Evolutionary conservation across 306 rosid genomes (phyloP).

Genomic region (Gastrolobium villosum): DNA sequence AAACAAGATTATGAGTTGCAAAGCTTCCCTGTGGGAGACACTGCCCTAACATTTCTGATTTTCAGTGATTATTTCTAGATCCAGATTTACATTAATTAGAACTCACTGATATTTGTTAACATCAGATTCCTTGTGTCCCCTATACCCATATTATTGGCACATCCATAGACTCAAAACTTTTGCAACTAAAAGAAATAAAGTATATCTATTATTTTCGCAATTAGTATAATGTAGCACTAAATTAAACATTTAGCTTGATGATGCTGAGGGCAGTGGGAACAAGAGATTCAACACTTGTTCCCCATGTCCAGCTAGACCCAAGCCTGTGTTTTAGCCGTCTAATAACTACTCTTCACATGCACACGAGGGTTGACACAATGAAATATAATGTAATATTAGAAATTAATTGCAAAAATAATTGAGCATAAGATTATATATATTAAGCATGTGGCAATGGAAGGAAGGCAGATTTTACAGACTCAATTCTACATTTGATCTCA

Average conservation of each 20-base stretch:
- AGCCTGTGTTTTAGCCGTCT: constrained; percentile 27
- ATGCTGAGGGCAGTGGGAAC: not conserved
- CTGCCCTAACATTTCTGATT: not conserved
- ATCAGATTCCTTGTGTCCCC: constrained; percentile 43
- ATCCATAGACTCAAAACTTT: constrained; percentile 12
- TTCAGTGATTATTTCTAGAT: not conserved
- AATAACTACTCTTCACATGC: not conserved
- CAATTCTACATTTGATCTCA: not conserved
- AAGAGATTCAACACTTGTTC: constrained; percentile 17
- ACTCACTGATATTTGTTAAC: not conserved
- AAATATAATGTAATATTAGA: not conserved
- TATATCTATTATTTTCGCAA: not conserved
- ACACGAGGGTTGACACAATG: constrained; percentile 24
- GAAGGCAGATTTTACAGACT: constrained; percentile 7
- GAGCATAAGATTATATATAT: constrained; percentile 15
- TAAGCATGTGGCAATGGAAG: not conserved
- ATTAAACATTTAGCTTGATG: constrained; percentile 7
- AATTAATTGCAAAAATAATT: not conserved
- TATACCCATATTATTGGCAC: not conserved
- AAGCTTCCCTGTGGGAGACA: constrained; percentile 38
- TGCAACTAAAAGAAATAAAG: not conserved
- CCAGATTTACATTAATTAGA: constrained; percentile 12
- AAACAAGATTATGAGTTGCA: constrained; percentile 5
- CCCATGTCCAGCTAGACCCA: not conserved
- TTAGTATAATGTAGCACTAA: not conserved